Evolutionary conservation across 2,329 filamentous ascomycete genomes (phyloP), one percentile per base, ranked within the genome.

Genomic region (Dryadomyces quercus-mongolicae): DNA sequence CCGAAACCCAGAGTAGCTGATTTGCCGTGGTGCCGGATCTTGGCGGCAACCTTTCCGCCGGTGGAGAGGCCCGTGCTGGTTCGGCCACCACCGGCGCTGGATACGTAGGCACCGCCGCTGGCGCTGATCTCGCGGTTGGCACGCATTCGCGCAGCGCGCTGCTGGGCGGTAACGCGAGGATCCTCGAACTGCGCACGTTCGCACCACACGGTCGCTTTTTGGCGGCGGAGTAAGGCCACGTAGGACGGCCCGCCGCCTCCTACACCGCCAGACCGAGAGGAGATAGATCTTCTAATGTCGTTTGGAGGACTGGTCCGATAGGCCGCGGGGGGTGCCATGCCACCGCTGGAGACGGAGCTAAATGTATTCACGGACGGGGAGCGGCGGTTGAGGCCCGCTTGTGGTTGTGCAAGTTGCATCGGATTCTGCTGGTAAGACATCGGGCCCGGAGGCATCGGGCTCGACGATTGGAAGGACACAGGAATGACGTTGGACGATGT

Each of bases 191-290:
- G 93, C 10, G 92, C 81, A 53, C 91, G 85, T 66, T 97, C 93
- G 72, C 91, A 96, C 93, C 93, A 98, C 5, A 98, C 93, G 0
- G 93, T 98, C 36, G 90, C 93, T 68, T 97, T 97, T 70, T 98
- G 93, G 67, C 91, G 92, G 58, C 93, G 83, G 71, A 98, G 85
- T n/a, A 96, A 77, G 40, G 93, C 91, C 52, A 98, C 93, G 69
- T 98, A 98, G 60, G 89, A 84, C n/a, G 77, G 77, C 71, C 58
- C 43, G 65, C 48, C 31, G 10, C 36, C 40, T n/a, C 47, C 34
- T 16, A 42, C 5, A 49, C 73, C 73, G 58, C 77, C 80, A 21
- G 88, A 94, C 62, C 88, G 83, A 52, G 86, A 86, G 3, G 89
- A 95, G 34, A 84, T 88, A 31, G 88, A 94, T 60, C 90, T 82